phyloP scores from a whole-genome alignment of 1,284 basidiomycete genomes.

The Phaffia rhodozyma region DNA sequence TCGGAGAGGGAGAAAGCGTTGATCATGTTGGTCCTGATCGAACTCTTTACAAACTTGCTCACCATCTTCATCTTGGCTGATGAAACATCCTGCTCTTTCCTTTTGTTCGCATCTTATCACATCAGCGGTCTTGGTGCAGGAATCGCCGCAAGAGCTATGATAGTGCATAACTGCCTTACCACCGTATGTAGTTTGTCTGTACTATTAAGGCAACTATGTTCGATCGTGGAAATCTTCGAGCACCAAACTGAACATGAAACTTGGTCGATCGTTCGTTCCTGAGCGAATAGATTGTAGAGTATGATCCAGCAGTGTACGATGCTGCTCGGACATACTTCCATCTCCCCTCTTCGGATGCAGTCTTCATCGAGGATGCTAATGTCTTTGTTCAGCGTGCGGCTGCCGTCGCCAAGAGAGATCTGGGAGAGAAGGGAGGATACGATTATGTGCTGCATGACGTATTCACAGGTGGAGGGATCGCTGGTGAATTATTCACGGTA shows the following conservation, averaged over 20 bases:
- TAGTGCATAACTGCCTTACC: constrained; percentile 51
- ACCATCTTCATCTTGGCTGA: not conserved
- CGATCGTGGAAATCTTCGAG: constrained; percentile 22
- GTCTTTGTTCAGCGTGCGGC: constrained; percentile 42
- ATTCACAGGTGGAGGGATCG: constrained; percentile 78
- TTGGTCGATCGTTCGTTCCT: not conserved
- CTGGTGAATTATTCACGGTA: constrained; percentile 62
- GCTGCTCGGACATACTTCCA: constrained; percentile 67
- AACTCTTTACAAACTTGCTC: too few species aligned
- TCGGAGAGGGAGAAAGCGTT: constrained; percentile 44
- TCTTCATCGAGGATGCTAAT: constrained; percentile 65
- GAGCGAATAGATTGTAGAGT: constrained; percentile 48
- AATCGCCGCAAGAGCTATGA: constrained; percentile 59
- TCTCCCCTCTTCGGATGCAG: constrained; percentile 46
- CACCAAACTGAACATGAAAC: not conserved
- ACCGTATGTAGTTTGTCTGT: constrained; percentile 32
- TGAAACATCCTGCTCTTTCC: not conserved
- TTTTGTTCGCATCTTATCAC: not conserved
- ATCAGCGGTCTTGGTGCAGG: constrained; percentile 72
- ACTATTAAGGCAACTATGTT: constrained; percentile 22
- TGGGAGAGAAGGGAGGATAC: constrained; percentile 38
- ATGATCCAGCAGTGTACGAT: constrained; percentile 75
- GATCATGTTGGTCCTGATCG: constrained; percentile 49
- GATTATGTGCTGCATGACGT: constrained; percentile 79
- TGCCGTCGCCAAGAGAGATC: constrained; percentile 23